A percentile compares a stretch with the other conserved stretches of the same genome.
Evolutionary conservation across 1,284 basidiomycete genomes (phyloP).

Genomic region (Papiliotrema flavescens): DNA sequence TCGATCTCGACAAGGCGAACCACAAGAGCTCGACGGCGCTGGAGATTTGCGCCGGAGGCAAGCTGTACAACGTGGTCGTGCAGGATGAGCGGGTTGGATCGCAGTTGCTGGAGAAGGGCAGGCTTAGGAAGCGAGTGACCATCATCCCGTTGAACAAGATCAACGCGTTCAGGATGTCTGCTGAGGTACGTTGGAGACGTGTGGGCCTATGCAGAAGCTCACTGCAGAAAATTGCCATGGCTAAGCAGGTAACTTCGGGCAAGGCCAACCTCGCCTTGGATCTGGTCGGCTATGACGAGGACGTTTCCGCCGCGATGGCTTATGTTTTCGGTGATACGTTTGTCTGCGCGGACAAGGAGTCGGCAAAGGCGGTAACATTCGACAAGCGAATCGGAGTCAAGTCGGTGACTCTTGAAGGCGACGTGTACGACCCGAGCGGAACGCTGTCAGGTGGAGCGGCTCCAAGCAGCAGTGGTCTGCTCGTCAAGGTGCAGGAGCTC

Average conservation of each 20-base stretch:
- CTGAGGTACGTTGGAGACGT: conserved; percentile 54
- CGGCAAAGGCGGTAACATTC: conserved; percentile 89
- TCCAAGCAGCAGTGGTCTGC: conserved; percentile 67
- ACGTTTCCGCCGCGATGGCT: conserved; percentile 83
- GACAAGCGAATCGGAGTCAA: conserved; percentile 66
- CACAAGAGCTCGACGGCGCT: conserved; percentile 81
- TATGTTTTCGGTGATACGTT: conserved; percentile 94
- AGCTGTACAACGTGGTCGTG: conserved; percentile 92
- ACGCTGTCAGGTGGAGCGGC: conserved; percentile 89
- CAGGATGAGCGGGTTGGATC: conserved; percentile 86
- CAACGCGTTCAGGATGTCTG: conserved; percentile 62
- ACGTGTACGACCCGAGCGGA: conserved; percentile 94
- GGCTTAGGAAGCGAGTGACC: conserved; percentile 83
- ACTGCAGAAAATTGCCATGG: conserved; percentile 68
- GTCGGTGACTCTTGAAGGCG: conserved; percentile 90
- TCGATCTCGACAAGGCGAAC: conserved; percentile 67
- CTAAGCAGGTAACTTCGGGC: conserved; percentile 71
- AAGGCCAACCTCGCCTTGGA: conserved; percentile 83
- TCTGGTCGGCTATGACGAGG: conserved; percentile 78
- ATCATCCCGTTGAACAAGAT: conserved; percentile 95
- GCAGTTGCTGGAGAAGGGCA: conserved; percentile 72
- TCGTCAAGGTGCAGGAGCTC: conserved; percentile 83
- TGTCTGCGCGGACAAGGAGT: conserved; percentile 83
- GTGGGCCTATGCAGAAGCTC: not conserved
- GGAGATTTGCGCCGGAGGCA: conserved; percentile 86